Evolutionary conservation across 202 grass and related monocot genomes (phyloP), one percentile per base, ranked within the genome.

Genomic region (Carex arenaria): DNA sequence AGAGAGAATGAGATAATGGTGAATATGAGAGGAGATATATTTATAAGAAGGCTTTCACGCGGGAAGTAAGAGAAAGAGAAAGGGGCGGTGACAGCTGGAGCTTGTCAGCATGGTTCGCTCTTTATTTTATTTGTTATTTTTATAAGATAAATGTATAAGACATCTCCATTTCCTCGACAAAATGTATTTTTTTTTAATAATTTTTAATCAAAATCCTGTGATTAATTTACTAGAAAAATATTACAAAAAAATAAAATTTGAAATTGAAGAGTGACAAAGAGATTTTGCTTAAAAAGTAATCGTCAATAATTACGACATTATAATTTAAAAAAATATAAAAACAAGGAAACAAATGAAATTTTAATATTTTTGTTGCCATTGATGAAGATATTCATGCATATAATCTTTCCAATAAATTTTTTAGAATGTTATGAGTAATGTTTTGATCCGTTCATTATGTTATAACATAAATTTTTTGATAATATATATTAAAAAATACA

Each of bases 71-170:
- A 84, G 1, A 74, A 14, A 36, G 31, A 84, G 38, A 40, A 40
- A 45, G 34, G 69, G 85, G 72, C 88, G 88, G 87, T 86, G 83
- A 76, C 84, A 75, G 62, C 86, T 63, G 62, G 71, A 84, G 30
- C 64, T 47, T 77, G 45, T 36, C 57, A 67, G 72, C 5, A 31
- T 68, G 55, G 52, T 54, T 60, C 20, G 30, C 74, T 36, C 19
- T n/a, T 56, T 85, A 47, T 34, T 38, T 53, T 80, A 71, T 81
- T 79, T 51, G 0, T 31, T 65, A 53, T 20, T 59, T 56, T 28
- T n/a, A 60, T 34, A 52, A 42, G 43, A 59, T 59, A 59, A 12
- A 3, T 9, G 10, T 13, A 13, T 23, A 15, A 5, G 64, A 60
- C 6, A 40, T 5, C 9, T 57, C 11, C 30, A 18, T 38, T 67